Conservation (phyloP, 148 eudicot species). For the Rhododendron mucronatum region DNA sequence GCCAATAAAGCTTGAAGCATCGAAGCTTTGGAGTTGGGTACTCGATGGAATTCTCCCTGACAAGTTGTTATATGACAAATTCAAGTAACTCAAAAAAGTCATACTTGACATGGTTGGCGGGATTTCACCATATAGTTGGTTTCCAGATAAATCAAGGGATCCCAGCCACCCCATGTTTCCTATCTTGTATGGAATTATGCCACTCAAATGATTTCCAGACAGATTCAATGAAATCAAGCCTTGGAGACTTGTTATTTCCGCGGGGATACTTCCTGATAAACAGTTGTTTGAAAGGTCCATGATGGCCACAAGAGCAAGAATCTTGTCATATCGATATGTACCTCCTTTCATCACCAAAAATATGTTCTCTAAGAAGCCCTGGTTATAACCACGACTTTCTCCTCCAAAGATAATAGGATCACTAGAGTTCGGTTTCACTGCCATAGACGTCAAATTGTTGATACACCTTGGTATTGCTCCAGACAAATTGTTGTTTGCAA, state of each 20-base stretch:
- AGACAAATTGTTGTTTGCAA: background rate
- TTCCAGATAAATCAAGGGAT: background rate
- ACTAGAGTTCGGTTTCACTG: background rate
- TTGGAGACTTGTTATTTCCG: background rate
- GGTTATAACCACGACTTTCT: background rate
- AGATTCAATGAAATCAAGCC: background rate
- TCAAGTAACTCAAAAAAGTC: background rate
- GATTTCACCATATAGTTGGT: background rate
- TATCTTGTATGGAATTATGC: background rate
- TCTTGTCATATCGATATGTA: conserved; percentile 1
- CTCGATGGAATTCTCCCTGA: conserved; percentile 5
- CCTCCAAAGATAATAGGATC: background rate
- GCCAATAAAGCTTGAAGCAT: background rate
- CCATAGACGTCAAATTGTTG: conserved; percentile 12
- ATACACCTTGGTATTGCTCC: conserved; percentile 4
- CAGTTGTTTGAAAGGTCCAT: conserved; percentile 17
- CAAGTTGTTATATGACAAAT: conserved; percentile 3
- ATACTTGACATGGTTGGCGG: background rate
- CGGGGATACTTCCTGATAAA: background rate
- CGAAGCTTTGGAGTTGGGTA: background rate
- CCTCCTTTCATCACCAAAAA: conserved; percentile 6
- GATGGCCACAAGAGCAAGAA: background rate
- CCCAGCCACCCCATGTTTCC: background rate
- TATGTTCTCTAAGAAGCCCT: background rate
- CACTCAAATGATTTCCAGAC: background rate